Base-by-base conservation (phyloP, 2,329 filamentous ascomycete genomes). In the Neofusicoccum kwambonambiense region DNA sequence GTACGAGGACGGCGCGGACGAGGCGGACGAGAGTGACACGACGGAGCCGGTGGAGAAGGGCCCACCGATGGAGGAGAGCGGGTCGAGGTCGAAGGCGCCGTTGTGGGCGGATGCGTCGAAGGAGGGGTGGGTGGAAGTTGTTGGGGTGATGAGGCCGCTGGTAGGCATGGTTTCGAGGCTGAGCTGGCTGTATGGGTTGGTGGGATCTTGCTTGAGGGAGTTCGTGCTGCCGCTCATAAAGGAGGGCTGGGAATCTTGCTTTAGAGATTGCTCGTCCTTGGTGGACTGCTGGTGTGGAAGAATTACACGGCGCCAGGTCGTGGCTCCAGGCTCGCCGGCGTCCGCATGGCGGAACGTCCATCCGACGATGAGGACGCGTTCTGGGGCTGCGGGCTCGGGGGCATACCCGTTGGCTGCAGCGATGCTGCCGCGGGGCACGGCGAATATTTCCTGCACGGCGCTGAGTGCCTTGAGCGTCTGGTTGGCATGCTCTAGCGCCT, bases 381-480 rank as follows among this genome's bases (percentile, higher is more conserved):
- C 68, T 7, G 67, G 27, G 17, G 17, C 19, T 11, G 61, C 44
- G 6, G 22, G n/a, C 9, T 60, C 56, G 27, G 56, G 11, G 1
- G 19, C 42, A 12, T 41, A 64, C 2, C 51, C 52, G 22, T 22
- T 58, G 22, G 44, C 42, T 12, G 56, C 62, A 22, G 70, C 67
- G 11, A 71, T 68, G 0, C 69, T 70, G 22, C 70, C 68, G 4
- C 72, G 71, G 4, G 71, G 67, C 8, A 72, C 68, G 12, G 77
- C 76, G 39, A 76, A 76, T 34, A 82, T 71, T 56, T 82, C 79
- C 64, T 82, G 80, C 3, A 76, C 73, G 3, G 78, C 80, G 1
- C 75, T 79, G 47, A 82, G 73, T 3, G 73, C 68, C 37, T 73
- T 69, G 11, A 82, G 67, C 3, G 71, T 70, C 3, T 71, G 68